phyloP scores from a whole-genome alignment of 192 early-diverging fungal species.

The Glomus cerebriforme region DNA sequence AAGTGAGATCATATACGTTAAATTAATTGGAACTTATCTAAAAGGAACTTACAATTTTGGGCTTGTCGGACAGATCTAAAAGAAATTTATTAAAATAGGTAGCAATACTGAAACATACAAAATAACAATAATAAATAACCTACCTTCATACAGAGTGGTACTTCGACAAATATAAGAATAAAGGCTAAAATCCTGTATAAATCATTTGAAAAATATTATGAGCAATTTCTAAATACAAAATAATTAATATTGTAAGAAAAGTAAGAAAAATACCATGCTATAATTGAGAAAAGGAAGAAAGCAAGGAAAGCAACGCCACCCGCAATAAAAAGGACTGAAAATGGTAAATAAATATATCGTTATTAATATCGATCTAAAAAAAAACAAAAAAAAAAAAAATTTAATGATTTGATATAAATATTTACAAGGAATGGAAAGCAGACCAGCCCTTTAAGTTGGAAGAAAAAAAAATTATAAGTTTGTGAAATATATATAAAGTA shows the following conservation, averaged over 20 bases:
- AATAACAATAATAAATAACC: not conserved
- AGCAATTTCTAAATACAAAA: not conserved
- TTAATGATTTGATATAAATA: not conserved
- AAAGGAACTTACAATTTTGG: not conserved
- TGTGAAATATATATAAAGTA: no score
- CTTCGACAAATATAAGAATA: not conserved
- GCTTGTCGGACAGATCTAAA: slow-evolving; percentile 3
- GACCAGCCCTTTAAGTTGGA: not conserved
- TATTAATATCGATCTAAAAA: not conserved
- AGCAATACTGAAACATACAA: not conserved
- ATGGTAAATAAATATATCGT: not conserved
- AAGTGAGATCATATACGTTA: not conserved
- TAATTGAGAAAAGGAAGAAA: not conserved
- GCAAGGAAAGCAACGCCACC: not conserved
- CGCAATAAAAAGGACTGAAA: not conserved
- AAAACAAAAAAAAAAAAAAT: not conserved
- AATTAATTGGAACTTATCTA: not conserved
- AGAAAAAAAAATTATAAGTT: no score
- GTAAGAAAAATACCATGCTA: not conserved
- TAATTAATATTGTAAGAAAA: not conserved
- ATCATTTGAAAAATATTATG: not conserved
- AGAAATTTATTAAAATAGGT: not conserved
- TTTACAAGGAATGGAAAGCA: not conserved
- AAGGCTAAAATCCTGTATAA: not conserved
- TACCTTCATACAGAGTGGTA: not conserved